A percentile compares a stretch with the other conserved stretches of the same genome.
Evolutionary conservation across 306 rosid species (phyloP).

Genomic region (Cotoneaster glaucophyllus): DNA sequence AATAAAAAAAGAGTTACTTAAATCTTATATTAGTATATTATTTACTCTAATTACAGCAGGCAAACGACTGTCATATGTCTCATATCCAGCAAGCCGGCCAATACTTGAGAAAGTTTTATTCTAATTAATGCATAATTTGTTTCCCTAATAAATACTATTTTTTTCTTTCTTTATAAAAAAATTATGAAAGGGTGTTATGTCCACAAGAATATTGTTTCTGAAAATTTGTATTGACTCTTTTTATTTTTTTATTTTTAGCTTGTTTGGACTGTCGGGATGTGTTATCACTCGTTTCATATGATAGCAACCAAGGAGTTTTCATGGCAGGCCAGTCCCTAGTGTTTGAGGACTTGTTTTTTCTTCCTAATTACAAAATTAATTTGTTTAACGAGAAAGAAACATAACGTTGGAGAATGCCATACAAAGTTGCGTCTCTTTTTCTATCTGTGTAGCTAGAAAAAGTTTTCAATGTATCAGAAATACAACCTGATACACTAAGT

Average conservation of each 20-base stretch:
- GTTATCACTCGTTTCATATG: neutral
- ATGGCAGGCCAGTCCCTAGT: no score
- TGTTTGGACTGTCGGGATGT: neutral
- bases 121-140: no score
- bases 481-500: fast-evolving
- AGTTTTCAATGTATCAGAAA: no score
- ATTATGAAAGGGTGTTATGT: neutral
- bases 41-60: neutral
- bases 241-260: neutral
- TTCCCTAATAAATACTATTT: neutral
- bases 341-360: no score
- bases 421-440: no score
- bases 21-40: neutral
- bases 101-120: neutral
- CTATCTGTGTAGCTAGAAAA: no score
- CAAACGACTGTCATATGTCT: no score
- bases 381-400: no score
- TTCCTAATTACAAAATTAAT: no score
- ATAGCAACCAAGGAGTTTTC: neutral
- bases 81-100: neutral
- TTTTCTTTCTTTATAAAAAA: neutral
- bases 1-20: neutral
- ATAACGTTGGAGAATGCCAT: no score
- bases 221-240: neutral
- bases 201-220: neutral